Evolutionary conservation across 495 filamentous ascomycete species (phyloP).

Genomic region (Hypomontagnella submonticulosa): DNA sequence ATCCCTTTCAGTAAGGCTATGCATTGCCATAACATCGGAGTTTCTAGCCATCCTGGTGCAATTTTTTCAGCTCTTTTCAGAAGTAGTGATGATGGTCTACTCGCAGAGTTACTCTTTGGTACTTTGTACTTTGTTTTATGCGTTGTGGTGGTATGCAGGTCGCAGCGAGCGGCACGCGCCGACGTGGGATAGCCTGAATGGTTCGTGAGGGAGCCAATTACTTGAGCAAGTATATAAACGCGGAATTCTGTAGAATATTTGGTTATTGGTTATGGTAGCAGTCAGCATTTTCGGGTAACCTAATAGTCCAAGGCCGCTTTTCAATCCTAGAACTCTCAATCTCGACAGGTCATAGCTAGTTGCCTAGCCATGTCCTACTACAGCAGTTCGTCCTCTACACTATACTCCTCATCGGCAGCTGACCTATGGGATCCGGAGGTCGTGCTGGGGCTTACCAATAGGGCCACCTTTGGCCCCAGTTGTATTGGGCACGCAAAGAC

Average conservation of each 20-base stretch:
- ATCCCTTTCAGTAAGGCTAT: slow-evolving; percentile 2
- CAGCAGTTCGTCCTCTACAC: not conserved
- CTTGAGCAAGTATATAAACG: slow-evolving; percentile 4
- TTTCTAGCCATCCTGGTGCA: not conserved
- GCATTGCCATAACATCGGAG: slow-evolving; percentile 1
- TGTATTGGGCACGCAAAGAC: slow-evolving; percentile 11
- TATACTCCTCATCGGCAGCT: not conserved
- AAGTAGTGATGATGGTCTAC: not conserved
- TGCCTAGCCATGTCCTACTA: slow-evolving; percentile 13
- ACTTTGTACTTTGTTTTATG: not conserved
- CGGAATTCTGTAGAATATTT: not conserved
- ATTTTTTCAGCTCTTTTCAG: not conserved
- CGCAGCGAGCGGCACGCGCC: not conserved
- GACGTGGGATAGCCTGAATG: not conserved
- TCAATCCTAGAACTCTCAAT: not conserved
- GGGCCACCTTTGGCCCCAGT: not conserved
- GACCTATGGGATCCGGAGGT: slow-evolving; percentile 28
- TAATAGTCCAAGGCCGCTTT: not conserved
- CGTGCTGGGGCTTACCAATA: slow-evolving; percentile 9
- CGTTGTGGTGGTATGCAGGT: slow-evolving; percentile 1
- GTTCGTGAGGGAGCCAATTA: slow-evolving; percentile 16
- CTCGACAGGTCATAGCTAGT: not conserved
- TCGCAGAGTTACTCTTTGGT: not conserved
- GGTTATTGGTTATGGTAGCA: too few relatives aligned
- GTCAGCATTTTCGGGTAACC: too few relatives aligned